phyloP scores from a whole-genome alignment of 768 basidiomycete species.

The Obba rivulosa region DNA sequence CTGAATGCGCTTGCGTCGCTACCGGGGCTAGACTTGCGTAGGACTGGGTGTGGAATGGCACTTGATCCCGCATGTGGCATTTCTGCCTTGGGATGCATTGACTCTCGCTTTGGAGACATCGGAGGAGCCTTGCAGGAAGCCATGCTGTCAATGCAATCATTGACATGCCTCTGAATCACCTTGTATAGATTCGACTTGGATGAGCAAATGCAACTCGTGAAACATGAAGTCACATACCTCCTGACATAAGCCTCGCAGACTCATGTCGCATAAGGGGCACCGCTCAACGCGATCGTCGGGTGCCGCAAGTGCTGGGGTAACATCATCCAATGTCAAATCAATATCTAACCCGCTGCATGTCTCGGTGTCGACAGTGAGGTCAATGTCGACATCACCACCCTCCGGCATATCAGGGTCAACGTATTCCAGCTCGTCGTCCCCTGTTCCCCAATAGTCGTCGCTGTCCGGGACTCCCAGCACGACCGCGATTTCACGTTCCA shows the following conservation, averaged over 20 bases:
- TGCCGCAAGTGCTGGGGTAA: not conserved
- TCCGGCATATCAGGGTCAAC: slow-evolving; percentile 28
- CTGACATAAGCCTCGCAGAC: slow-evolving; percentile 20
- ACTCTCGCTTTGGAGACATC: slow-evolving; percentile 3
- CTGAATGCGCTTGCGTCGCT: slow-evolving; percentile 48
- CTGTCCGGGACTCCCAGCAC: slow-evolving; percentile 1
- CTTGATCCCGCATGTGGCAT: not conserved
- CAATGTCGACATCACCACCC: slow-evolving; percentile 22
- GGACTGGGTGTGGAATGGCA: slow-evolving; percentile 17
- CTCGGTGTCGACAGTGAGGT: slow-evolving; percentile 19
- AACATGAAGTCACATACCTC: slow-evolving; percentile 20
- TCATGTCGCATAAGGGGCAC: slow-evolving; percentile 29
- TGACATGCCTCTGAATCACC: slow-evolving; percentile 53
- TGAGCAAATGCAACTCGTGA: not conserved
- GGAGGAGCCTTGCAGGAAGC: not conserved
- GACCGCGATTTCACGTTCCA: not conserved
- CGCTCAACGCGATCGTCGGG: slow-evolving; percentile 11
- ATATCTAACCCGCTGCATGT: slow-evolving; percentile 19
- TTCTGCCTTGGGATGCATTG: not conserved
- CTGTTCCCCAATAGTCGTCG: slow-evolving; percentile 61
- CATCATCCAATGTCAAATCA: slow-evolving; percentile 20
- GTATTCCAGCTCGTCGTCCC: slow-evolving; percentile 60
- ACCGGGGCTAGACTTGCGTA: slow-evolving; percentile 1
- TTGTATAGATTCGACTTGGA: slow-evolving; percentile 23
- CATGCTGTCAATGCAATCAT: slow-evolving; percentile 45